phyloP scores from a whole-genome alignment of 2,329 filamentous ascomycete species.

The Clonostachys solani region DNA sequence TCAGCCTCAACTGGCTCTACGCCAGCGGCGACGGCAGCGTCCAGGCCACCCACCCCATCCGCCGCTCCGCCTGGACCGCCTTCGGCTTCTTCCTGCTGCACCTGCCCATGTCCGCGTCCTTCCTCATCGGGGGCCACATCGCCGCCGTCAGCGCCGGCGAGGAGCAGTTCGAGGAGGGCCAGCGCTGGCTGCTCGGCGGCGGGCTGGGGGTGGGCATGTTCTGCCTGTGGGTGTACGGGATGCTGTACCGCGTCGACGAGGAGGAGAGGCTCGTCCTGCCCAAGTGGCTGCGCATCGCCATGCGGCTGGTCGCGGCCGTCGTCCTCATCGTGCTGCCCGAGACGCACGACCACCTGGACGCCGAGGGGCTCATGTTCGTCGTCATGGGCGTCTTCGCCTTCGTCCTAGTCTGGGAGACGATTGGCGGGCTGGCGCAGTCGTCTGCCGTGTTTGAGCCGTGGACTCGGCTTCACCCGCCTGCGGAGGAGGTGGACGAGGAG shows the following conservation, averaged over 20 bases:
- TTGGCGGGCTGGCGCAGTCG: slow-evolving; percentile 23
- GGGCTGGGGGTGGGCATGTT: slow-evolving; percentile 38
- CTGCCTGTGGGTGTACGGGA: slow-evolving; percentile 34
- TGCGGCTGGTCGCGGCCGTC: slow-evolving; percentile 23
- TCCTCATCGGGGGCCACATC: slow-evolving; percentile 42
- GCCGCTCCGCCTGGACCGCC: slow-evolving; percentile 35
- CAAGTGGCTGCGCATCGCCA: slow-evolving; percentile 18
- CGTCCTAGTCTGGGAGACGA: slow-evolving; percentile 37
- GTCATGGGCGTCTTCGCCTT: slow-evolving; percentile 36
- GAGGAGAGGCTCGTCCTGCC: slow-evolving; percentile 22
- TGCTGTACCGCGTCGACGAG: slow-evolving; percentile 18
- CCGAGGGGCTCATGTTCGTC: slow-evolving; percentile 29
- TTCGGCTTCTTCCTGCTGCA: slow-evolving; percentile 40
- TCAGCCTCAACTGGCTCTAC: slow-evolving; percentile 46
- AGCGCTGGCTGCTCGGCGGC: slow-evolving; percentile 42
- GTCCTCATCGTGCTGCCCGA: slow-evolving; percentile 26
- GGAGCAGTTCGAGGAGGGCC: slow-evolving; percentile 31
- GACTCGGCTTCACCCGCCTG: slow-evolving; percentile 17
- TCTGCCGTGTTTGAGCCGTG: slow-evolving; percentile 25
- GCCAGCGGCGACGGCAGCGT: slow-evolving; percentile 41
- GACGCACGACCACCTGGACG: slow-evolving; percentile 21
- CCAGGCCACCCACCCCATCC: slow-evolving; percentile 34
- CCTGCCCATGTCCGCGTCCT: slow-evolving; percentile 35
- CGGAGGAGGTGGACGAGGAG: slow-evolving; percentile 11
- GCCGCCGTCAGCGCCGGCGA: slow-evolving; percentile 31